These are phyloP conservation scores for Penicillium vulpinum DNA, from an alignment of 2,329 filamentous ascomycete species.

Conservation along the genomic window DNA sequence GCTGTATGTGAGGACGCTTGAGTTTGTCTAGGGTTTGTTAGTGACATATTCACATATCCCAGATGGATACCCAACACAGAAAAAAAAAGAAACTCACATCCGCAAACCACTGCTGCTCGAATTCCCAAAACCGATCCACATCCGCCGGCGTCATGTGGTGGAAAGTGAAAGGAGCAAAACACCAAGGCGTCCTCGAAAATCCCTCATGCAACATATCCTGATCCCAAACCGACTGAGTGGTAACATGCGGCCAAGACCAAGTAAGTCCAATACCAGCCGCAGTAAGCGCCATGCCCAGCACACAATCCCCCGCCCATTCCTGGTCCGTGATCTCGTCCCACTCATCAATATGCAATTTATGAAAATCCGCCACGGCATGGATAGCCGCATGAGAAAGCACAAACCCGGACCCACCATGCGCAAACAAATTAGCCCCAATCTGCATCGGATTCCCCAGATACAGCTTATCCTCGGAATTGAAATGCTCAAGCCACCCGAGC, in stretches of 20 bases:
- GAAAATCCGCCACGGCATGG: constrained; percentile 43
- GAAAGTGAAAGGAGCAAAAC: constrained; percentile 29
- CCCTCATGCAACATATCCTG: constrained; percentile 24
- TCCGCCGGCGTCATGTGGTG: constrained; percentile 31
- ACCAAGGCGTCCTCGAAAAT: constrained; percentile 24
- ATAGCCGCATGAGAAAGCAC: constrained; percentile 51
- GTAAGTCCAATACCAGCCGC: constrained; percentile 44
- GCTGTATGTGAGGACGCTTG: constrained; percentile 19
- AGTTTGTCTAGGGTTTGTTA: constrained; percentile 14
- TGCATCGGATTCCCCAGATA: constrained; percentile 55
- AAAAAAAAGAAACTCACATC: constrained; percentile 16
- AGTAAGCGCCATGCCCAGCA: constrained; percentile 46
- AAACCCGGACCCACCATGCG: constrained; percentile 53
- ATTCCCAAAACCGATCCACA: constrained; percentile 26
- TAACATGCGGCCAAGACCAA: constrained; percentile 29
- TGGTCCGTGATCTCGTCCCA: constrained; percentile 45
- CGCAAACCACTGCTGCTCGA: constrained; percentile 29
- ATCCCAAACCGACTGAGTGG: constrained; percentile 25
- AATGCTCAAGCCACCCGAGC: constrained; percentile 51
- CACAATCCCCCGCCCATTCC: constrained; percentile 50
- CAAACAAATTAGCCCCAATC: constrained; percentile 48
- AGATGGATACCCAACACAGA: not conserved
- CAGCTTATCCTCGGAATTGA: constrained; percentile 45
- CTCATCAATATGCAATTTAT: constrained; percentile 37
- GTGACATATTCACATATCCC: not conserved